These are phyloP conservation scores for Leptomonas pyrrhocoris DNA, from an alignment of 208 protist genomes.

Conservation along the genomic window DNA sequence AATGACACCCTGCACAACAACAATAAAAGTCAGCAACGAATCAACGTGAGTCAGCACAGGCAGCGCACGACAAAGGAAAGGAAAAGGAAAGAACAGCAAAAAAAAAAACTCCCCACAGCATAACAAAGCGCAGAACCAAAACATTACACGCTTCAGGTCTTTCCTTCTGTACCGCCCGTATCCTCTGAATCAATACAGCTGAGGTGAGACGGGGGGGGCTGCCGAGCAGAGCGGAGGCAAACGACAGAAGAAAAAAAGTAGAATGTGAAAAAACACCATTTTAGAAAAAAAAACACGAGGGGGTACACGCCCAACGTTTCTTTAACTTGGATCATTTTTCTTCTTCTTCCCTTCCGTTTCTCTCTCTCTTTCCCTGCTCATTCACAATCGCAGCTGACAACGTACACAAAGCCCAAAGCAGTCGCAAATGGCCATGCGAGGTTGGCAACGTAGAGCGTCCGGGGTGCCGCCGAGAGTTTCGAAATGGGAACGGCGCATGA, in stretches of 20 bases:
- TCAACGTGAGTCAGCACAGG: no score
- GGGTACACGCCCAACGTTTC: background rate
- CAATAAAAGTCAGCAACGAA: no score
- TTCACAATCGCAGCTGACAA: no score
- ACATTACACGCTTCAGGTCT: background rate
- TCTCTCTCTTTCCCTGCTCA: background rate
- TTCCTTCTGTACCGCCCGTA: background rate
- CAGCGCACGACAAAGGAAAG: no score
- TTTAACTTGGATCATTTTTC: background rate
- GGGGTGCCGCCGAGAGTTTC: no score
- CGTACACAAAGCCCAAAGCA: no score
- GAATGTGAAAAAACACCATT: slow-evolving; percentile 12
- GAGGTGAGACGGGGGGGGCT: background rate
- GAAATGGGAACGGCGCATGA: no score
- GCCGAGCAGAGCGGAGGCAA: background rate
- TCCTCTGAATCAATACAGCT: background rate
- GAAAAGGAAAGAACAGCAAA: background rate
- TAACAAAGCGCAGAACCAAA: no score
- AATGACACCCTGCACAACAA: no score
- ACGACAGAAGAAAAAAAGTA: slow-evolving; percentile 3
- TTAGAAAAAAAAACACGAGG: background rate
- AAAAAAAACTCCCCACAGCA: slow-evolving; percentile 4
- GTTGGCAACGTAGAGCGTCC: no score
- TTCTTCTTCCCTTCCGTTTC: slow-evolving; percentile 6
- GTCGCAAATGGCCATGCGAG: no score